A percentile compares a stretch with the other conserved stretches of the same genome.
These are phyloP conservation scores for Amniculicola lignicola DNA, from an alignment of 495 filamentous ascomycete genomes.

Conservation along the genomic window DNA sequence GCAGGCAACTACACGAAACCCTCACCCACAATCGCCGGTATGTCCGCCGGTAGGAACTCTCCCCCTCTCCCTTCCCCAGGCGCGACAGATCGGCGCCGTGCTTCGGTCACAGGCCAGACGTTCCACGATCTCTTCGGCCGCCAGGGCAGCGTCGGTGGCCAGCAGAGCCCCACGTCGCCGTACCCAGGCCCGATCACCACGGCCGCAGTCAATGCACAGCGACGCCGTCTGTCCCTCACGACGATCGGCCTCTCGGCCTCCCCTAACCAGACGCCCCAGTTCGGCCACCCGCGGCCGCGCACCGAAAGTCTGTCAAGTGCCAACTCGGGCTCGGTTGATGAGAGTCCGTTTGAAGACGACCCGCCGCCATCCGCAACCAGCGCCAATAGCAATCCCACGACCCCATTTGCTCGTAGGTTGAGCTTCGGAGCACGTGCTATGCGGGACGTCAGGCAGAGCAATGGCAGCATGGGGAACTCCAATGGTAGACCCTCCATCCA, in stretches of 20 bases:
- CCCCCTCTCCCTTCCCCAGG: slow-evolving; percentile 32
- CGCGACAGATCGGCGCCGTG: slow-evolving; percentile 31
- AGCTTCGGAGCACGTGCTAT: slow-evolving; percentile 89
- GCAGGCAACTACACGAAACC: background rate
- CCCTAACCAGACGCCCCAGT: slow-evolving; percentile 59
- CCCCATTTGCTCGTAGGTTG: slow-evolving; percentile 79
- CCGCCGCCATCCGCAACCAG: slow-evolving; percentile 46
- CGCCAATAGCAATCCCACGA: slow-evolving; percentile 47
- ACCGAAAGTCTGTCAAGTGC: slow-evolving; percentile 69
- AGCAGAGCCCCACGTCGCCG: slow-evolving; percentile 4
- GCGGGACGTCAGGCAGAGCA: slow-evolving; percentile 58
- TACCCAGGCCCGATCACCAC: slow-evolving; percentile 55
- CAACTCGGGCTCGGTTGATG: slow-evolving; percentile 74
- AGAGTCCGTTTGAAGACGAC: slow-evolving; percentile 81
- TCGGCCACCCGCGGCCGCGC: slow-evolving; percentile 54
- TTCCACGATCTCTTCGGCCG: slow-evolving; percentile 42
- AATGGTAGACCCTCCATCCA: slow-evolving; percentile 41
- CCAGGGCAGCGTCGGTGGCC: slow-evolving; percentile 9
- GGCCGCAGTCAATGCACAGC: slow-evolving; percentile 61
- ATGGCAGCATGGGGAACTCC: slow-evolving; percentile 37
- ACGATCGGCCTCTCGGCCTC: slow-evolving; percentile 82
- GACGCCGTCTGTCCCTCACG: slow-evolving; percentile 82
- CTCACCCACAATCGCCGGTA: slow-evolving; percentile 11
- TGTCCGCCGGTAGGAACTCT: slow-evolving; percentile 34
- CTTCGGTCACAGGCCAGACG: slow-evolving; percentile 40